Evolutionary conservation across 1,284 basidiomycete species (phyloP).

Genomic region (Rhodofomes roseus): DNA sequence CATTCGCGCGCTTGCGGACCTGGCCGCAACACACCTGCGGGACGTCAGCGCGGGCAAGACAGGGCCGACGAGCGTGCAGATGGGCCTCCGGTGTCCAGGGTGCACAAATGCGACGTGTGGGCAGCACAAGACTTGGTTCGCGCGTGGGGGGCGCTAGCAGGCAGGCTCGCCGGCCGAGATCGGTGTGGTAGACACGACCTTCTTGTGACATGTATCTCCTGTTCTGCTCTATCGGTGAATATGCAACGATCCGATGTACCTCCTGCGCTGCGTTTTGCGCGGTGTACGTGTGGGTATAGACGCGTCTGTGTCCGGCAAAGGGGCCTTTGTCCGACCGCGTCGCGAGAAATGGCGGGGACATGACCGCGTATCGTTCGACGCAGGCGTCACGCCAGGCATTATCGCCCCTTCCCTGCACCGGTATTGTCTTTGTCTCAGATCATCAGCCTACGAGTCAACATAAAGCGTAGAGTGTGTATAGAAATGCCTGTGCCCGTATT

Average conservation of each 20-base stretch:
- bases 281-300: neutral
- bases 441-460: neutral
- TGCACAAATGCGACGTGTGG: slow-evolving; percentile 89
- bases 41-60: slow-evolving; percentile 50
- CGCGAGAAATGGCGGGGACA: slow-evolving; percentile 1
- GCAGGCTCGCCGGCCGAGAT: neutral
- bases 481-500: neutral
- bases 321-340: neutral
- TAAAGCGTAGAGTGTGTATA: neutral
- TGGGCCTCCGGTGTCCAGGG: slow-evolving; percentile 88
- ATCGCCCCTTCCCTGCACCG: neutral
- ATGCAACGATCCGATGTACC: neutral
- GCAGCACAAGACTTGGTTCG: slow-evolving; percentile 88
- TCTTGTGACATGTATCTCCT: neutral
- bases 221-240: neutral
- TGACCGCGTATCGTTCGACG: slow-evolving; percentile 2
- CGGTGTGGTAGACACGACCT: neutral
- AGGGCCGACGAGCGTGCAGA: slow-evolving; percentile 74
- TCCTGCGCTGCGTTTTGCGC: neutral
- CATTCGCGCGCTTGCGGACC: slow-evolving; percentile 93
- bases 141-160: slow-evolving; percentile 42
- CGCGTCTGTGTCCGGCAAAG: neutral
- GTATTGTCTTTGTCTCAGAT: neutral
- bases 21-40: slow-evolving; percentile 80
- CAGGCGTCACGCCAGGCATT: slow-evolving; percentile 1